phyloP scores from a whole-genome alignment of 176 grass and related monocot species.

The Avena insularis region DNA sequence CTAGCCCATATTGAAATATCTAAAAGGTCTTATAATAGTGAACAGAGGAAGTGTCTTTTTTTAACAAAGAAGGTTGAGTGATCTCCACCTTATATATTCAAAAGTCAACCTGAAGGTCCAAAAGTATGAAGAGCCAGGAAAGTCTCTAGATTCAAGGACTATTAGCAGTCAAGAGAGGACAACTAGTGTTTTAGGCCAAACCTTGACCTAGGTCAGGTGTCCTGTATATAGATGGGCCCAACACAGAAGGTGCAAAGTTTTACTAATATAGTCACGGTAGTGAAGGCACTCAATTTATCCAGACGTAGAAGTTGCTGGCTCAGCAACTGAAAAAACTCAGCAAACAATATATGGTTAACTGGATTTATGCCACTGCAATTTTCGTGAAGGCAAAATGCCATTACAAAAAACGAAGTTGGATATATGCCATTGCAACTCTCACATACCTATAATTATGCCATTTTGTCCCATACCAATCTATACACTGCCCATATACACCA shows the following conservation, averaged over 20 bases:
- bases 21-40: too few relatives aligned
- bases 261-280: neutral
- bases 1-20: too few relatives aligned
- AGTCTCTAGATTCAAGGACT: neutral
- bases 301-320: neutral
- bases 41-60: neutral
- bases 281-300: neutral
- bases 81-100: neutral
- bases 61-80: neutral
- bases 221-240: neutral
- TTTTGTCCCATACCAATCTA: too few relatives aligned
- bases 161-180: neutral
- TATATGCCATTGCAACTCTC: too few relatives aligned
- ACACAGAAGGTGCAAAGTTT: neutral
- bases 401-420: too few relatives aligned
- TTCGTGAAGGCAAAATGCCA: too few relatives aligned
- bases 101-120: neutral
- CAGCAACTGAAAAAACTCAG: neutral
- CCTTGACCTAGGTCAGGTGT: neutral
- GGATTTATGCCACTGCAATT: too few relatives aligned
- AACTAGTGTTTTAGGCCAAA: neutral
- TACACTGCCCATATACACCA: too few relatives aligned
- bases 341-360: neutral
- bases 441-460: too few relatives aligned
- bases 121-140: neutral